Evolutionary conservation across 371 early-diverging fungal species (phyloP).

Genomic region (Mortierella sp.): DNA sequence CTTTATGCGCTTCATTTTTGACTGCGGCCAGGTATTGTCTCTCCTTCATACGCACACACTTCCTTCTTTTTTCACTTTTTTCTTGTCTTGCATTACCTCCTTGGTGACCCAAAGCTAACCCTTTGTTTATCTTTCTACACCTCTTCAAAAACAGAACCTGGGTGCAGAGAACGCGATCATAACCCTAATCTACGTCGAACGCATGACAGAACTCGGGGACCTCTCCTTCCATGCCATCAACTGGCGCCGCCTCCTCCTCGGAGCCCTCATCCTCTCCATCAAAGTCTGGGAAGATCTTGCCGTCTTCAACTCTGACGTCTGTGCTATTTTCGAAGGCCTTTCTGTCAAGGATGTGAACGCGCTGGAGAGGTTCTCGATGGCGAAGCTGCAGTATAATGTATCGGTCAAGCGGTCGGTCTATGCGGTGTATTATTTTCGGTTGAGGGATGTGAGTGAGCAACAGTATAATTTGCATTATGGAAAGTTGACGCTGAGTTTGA

Average conservation of each 20-base stretch:
- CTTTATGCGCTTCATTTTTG: conserved; percentile 63
- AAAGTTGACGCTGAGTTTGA: conserved; percentile 34
- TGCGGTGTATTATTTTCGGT: conserved; percentile 70
- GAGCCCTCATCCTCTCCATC: conserved; percentile 77
- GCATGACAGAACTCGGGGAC: conserved; percentile 74
- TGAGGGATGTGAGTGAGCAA: conserved; percentile 63
- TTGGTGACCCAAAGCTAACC: conserved; percentile 73
- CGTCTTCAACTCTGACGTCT: conserved; percentile 88
- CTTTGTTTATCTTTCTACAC: background rate
- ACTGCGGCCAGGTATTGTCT: conserved; percentile 63
- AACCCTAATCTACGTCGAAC: conserved; percentile 78
- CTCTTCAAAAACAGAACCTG: conserved; percentile 47
- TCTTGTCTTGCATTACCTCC: conserved; percentile 64
- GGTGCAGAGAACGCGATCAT: conserved; percentile 82
- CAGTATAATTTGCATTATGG: conserved; percentile 44
- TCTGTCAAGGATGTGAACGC: conserved; percentile 69
- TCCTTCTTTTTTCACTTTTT: background rate
- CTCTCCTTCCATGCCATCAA: conserved; percentile 76
- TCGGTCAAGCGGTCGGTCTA: conserved; percentile 70
- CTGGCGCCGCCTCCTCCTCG: conserved; percentile 82
- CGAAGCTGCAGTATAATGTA: conserved; percentile 71
- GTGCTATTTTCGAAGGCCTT: conserved; percentile 82
- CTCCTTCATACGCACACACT: background rate
- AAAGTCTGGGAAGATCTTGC: conserved; percentile 94
- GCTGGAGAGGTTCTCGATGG: conserved; percentile 73